Evolutionary conservation across 1,284 basidiomycete species (phyloP).

Genomic region (Malassezia pachydermatis): DNA sequence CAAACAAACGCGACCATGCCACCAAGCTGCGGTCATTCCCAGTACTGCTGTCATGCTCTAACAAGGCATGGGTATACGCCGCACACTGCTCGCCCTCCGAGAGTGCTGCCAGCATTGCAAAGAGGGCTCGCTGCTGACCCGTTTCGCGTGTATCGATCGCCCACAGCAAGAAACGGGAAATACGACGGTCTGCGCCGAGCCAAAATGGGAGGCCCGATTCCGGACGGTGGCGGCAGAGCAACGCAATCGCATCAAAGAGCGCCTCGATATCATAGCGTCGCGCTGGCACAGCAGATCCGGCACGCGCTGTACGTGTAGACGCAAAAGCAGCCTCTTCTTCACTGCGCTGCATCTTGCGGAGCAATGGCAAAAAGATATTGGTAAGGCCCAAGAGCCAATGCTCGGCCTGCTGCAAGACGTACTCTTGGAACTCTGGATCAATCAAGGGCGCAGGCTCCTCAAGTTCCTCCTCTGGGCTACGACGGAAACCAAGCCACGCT

Average conservation of each 20-base stretch:
- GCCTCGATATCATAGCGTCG: slow-evolving; percentile 46
- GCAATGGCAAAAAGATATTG: slow-evolving; percentile 33
- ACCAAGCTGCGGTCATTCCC: slow-evolving; percentile 33
- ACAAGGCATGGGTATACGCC: slow-evolving; percentile 37
- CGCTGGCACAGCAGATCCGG: slow-evolving; percentile 19
- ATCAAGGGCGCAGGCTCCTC: slow-evolving; percentile 31
- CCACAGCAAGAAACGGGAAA: slow-evolving; percentile 43
- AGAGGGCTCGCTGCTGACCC: slow-evolving; percentile 42
- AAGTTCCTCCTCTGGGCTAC: slow-evolving; percentile 55
- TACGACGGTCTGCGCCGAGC: slow-evolving; percentile 50
- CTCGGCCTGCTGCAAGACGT: slow-evolving; percentile 41
- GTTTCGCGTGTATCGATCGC: slow-evolving; percentile 44
- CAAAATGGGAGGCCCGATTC: slow-evolving; percentile 41
- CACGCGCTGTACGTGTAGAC: slow-evolving; percentile 20
- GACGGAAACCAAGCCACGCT: slow-evolving; percentile 46
- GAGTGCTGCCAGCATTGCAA: slow-evolving; percentile 43
- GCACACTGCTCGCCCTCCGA: slow-evolving; percentile 39
- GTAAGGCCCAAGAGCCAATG: slow-evolving; percentile 28
- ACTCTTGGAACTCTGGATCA: slow-evolving; percentile 36
- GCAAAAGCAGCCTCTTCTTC: slow-evolving; percentile 44
- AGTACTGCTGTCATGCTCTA: slow-evolving; percentile 29
- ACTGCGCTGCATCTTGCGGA: slow-evolving; percentile 41
- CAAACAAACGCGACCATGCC: slow-evolving; percentile 43
- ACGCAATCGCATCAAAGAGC: slow-evolving; percentile 40
- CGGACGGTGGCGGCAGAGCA: slow-evolving; percentile 34